Evolutionary conservation across 768 basidiomycete genomes (phyloP), one percentile per base, ranked within the genome.

Genomic region (Dendrothele bispora): DNA sequence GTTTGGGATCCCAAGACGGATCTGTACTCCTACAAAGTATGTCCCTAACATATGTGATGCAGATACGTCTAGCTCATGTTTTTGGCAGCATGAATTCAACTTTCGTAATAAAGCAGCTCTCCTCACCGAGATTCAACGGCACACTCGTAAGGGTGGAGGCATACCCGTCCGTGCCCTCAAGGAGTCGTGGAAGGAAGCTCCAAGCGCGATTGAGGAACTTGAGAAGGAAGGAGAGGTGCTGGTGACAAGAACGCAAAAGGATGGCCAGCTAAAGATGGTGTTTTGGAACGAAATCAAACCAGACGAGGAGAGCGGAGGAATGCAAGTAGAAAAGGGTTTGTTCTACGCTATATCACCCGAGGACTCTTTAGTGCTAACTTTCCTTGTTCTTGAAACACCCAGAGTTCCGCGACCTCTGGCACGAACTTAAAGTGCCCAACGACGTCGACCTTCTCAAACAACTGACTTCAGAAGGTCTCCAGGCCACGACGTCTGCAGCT

Each of bases 371-470:
- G n/a, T n/a, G n/a, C n/a, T n/a, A n/a, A n/a, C n/a, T 27, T 36
- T n/a, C n/a, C 46, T 46, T 14, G 40, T 50, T 35, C 38, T 46
- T 41, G 49, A 45, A 28, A 32, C 17, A 10, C 17, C 15, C 64
- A 95, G 93, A 95, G 65, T 95, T 95, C 61, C 70, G 77, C 43
- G 88, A 93, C 56, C 68, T 95, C 15, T 95, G 94, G 93, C 89
- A 91, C 64, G 75, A 78, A 3, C 73, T 94, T 15, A 84, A 83
- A 57, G 87, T 93, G 1, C 93, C 93, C 1, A 88, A 88, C 44
- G 90, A 92, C 35, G 88, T 88, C 21, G 91, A 94, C 58, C 67
- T 95, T 3, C 73, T 87, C 47, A 84, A 79, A 58, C 82, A 90
- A 49, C 79, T 95, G 38, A 81, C 83, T 7, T 83, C 82, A 84